These are phyloP conservation scores for Xylariales sp. DNA, from an alignment of 2,329 filamentous ascomycete species.

Conservation along the genomic window DNA sequence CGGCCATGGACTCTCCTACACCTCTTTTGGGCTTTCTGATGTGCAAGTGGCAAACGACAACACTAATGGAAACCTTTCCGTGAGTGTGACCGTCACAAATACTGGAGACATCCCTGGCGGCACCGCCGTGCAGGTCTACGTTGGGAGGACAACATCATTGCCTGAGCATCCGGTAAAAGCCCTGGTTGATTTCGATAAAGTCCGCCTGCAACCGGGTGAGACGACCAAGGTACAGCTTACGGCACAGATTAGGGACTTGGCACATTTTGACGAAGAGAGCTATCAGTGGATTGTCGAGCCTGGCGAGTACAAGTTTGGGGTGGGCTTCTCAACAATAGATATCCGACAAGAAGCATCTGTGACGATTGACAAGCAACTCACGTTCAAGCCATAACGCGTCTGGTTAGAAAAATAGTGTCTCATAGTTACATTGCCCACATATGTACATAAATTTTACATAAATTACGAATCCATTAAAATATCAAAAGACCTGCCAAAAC, in stretches of 20 bases:
- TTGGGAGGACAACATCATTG: slow-evolving; percentile 13
- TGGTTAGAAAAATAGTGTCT: too few species aligned
- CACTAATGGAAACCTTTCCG: too few species aligned
- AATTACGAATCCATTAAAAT: too few species aligned
- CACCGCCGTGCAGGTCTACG: slow-evolving; percentile 54
- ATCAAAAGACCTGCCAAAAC: too few species aligned
- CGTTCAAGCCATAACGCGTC: slow-evolving; percentile 4
- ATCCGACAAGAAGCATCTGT: slow-evolving; percentile 8
- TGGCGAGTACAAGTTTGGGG: slow-evolving; percentile 20
- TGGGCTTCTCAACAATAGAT: slow-evolving; percentile 21
- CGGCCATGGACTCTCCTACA: background rate
- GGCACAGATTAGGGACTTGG: slow-evolving; percentile 17
- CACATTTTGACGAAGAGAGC: slow-evolving; percentile 19
- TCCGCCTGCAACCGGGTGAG: slow-evolving; percentile 16
- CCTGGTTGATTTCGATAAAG: slow-evolving; percentile 25
- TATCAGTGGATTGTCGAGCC: slow-evolving; percentile 21
- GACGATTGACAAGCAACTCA: slow-evolving; percentile 6
- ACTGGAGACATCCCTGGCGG: slow-evolving; percentile 47
- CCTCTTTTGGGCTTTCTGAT: background rate
- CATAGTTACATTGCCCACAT: too few species aligned
- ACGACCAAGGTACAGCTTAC: slow-evolving; percentile 10
- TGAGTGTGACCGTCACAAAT: slow-evolving; percentile 54
- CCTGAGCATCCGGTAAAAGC: slow-evolving; percentile 21
- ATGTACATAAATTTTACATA: too few species aligned
- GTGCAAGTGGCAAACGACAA: too few species aligned